Evolutionary conservation across 2,329 filamentous ascomycete species (phyloP), one percentile per base, ranked within the genome.

Genomic region (Fusarium clavum): DNA sequence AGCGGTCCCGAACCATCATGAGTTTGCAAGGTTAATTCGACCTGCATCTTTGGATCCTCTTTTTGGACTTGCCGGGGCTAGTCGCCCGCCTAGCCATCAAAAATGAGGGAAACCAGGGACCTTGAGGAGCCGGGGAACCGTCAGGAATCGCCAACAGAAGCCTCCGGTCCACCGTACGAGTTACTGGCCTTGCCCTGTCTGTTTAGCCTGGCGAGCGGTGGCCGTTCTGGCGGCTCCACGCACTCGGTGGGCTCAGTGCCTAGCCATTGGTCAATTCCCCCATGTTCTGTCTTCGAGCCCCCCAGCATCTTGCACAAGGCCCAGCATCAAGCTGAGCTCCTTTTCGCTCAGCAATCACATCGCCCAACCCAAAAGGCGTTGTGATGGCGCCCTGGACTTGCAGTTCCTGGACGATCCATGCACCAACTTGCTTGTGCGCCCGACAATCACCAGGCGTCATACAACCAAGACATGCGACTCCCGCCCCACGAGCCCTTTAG

Each of bases 391-490:
- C 59, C 45, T 66, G 53, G 53, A 63, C 57, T 41, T 74, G 73
- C 71, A 75, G 69, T 68, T 70, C 60, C 64, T 62, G 67, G 62
- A 32, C 45, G 64, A 75, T 73, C 73, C 70, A 73, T 75, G 69
- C 61, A 57, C 53, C 58, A 67, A 56, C 51, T 56, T 64, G 69
- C 64, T 73, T 57, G 61, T 61, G 72, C 64, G 67, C 66, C 49
- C 60, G 63, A 64, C 68, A 73, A 62, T 61, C 66, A 58, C 71
- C 64, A 57, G 61, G 51, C 65, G 43, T 70, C 61, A 67, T 71
- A 65, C 70, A 52, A 57, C 70, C 54, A 68, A 74, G 68, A 68
- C 66, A 69, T 59, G 71, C 61, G 52, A 64, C 60, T 68, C 58
- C 47, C 61, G 72, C 64, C 69, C 69, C 64, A 68, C 62, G 61